Percentiles rank a stretch among this genome's conserved stretches.
phyloP scores from a whole-genome alignment of 805 yeast genomes.

The Candida coleopterorum region DNA sequence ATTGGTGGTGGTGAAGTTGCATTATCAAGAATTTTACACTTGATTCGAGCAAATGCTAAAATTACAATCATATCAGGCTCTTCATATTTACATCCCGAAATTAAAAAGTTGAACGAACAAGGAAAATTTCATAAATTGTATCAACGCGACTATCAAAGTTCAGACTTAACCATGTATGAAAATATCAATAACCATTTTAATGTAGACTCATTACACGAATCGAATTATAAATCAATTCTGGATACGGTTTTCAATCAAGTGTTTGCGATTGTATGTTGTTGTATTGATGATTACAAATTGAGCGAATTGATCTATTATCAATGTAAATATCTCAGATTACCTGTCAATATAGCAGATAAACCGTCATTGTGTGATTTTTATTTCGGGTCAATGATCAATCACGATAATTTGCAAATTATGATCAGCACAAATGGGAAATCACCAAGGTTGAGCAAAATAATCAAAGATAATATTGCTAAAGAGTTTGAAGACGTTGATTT shows the following conservation, averaged over 20 bases:
- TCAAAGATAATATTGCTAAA: conserved; percentile 51
- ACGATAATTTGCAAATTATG: conserved; percentile 74
- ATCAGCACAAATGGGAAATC: conserved; percentile 80
- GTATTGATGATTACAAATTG: conserved; percentile 64
- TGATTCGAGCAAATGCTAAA: conserved; percentile 64
- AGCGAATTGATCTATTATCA: conserved; percentile 54
- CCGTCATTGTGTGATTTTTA: conserved; percentile 83
- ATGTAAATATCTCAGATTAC: conserved; percentile 42
- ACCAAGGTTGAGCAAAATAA: conserved; percentile 61
- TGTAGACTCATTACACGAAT: conserved; percentile 10
- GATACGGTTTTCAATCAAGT: conserved; percentile 30
- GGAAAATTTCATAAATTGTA: conserved; percentile 43
- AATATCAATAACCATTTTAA: conserved; percentile 4
- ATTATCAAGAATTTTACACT: conserved; percentile 59
- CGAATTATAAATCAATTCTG: conserved; percentile 25
- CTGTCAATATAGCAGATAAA: conserved; percentile 79
- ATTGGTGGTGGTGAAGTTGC: conserved; percentile 83
- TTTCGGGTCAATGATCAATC: conserved; percentile 73
- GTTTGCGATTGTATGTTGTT: conserved; percentile 67
- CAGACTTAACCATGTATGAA: conserved; percentile 51
- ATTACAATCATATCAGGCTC: conserved; percentile 58
- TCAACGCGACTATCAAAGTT: conserved; percentile 39
- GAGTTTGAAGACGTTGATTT: conserved; percentile 41
- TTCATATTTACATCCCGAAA: conserved; percentile 23
- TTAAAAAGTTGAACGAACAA: conserved; percentile 18